These are phyloP conservation scores for Mariannaea sp. DNA, from an alignment of 2,329 filamentous ascomycete genomes.

Conservation along the genomic window DNA sequence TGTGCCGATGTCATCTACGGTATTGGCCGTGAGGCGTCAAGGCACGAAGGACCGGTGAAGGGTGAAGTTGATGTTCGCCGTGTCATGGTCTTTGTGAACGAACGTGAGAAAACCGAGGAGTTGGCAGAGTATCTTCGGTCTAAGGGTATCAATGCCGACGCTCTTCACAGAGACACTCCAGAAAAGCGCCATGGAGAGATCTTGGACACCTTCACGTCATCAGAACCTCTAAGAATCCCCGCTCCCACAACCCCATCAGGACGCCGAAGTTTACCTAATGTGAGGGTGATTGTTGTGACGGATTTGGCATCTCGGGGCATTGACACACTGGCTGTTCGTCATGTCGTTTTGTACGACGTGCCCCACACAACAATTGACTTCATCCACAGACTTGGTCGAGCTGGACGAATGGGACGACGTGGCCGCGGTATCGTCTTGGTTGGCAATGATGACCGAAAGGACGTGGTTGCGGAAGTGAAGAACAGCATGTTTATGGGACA, in stretches of 20 bases:
- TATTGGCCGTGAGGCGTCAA: constrained; percentile 76
- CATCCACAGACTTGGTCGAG: constrained; percentile 90
- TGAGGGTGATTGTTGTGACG: constrained; percentile 91
- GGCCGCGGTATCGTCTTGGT: constrained; percentile 90
- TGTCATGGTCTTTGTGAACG: constrained; percentile 95
- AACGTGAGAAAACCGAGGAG: constrained; percentile 85
- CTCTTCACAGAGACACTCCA: constrained; percentile 82
- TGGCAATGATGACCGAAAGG: constrained; percentile 84
- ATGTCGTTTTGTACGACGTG: constrained; percentile 96
- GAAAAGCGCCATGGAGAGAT: constrained; percentile 79
- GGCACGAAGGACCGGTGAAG: constrained; percentile 60
- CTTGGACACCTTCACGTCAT: constrained; percentile 72
- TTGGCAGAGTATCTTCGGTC: constrained; percentile 77
- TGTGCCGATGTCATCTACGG: constrained; percentile 95
- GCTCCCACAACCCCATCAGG: constrained; percentile 40
- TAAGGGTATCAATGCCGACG: constrained; percentile 88
- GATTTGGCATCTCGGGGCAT: constrained; percentile 92
- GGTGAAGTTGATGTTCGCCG: constrained; percentile 73
- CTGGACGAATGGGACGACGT: constrained; percentile 89
- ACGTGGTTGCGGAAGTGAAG: constrained; percentile 89
- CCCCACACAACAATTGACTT: constrained; percentile 98
- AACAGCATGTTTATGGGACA: constrained; percentile 86
- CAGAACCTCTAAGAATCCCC: constrained; percentile 47
- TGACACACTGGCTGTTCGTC: constrained; percentile 87
- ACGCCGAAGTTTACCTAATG: constrained; percentile 67